phyloP scores from a whole-genome alignment of 2,329 filamentous ascomycete species.

The Geosmithia flava region DNA sequence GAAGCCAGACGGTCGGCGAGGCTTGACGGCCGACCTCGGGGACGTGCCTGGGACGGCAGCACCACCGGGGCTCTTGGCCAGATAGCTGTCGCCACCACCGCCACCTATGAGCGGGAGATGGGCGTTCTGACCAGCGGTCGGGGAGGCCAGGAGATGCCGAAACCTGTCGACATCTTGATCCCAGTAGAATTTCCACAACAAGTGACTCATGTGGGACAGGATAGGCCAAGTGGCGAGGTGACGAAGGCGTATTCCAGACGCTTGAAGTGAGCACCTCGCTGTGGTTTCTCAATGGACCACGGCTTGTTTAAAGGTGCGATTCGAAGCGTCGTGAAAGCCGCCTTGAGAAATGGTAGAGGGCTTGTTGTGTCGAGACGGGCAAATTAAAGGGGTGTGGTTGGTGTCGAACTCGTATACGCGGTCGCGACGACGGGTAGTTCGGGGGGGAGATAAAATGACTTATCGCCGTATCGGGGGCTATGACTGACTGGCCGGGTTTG shows the following conservation, averaged over 20 bases:
- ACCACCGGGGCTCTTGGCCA: conserved; percentile 36
- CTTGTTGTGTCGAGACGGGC: neutral
- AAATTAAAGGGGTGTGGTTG: neutral
- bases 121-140: conserved; percentile 37
- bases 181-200: conserved; percentile 93
- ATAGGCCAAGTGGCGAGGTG: conserved; percentile 19
- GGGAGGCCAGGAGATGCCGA: conserved; percentile 71
- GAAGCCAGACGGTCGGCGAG: conserved; percentile 39
- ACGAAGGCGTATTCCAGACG: conserved; percentile 26
- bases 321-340: conserved; percentile 16
- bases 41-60: conserved; percentile 32
- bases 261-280: conserved; percentile 68
- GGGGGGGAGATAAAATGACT: neutral
- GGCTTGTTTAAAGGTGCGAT: conserved; percentile 78
- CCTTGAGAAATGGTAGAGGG: neutral
- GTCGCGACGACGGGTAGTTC: neutral
- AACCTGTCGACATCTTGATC: conserved; percentile 97
- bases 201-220: conserved; percentile 67
- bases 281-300: conserved; percentile 70
- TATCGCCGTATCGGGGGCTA: neutral
- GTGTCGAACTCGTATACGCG: neutral
- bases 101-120: conserved; percentile 16
- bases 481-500: neutral
- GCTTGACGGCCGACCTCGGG: conserved; percentile 34
- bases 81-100: neutral